phyloP scores from a whole-genome alignment of 2,329 filamentous ascomycete species.

The Tolypocladium sp. region DNA sequence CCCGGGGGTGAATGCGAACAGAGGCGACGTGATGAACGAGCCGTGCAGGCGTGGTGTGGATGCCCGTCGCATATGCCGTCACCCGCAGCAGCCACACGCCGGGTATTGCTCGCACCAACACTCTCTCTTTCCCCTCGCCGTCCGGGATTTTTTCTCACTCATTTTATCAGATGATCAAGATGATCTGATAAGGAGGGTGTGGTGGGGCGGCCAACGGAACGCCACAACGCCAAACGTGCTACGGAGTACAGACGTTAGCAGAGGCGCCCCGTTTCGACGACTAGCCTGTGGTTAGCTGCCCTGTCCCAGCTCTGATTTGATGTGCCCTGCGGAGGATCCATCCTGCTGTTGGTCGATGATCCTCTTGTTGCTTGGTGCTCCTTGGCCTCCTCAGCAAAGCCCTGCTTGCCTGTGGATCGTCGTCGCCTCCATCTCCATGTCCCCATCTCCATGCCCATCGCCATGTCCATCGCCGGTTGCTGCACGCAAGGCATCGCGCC shows the following conservation, averaged over 20 bases:
- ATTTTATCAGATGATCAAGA: constrained; percentile 3
- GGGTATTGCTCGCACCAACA: not conserved
- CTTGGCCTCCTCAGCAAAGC: not conserved
- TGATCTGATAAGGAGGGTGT: constrained; percentile 1
- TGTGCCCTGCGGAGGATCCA: not conserved
- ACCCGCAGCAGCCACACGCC: not conserved
- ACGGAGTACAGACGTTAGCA: not conserved
- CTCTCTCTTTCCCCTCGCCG: not conserved
- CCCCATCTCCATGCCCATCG: not conserved
- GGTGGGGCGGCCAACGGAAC: not conserved
- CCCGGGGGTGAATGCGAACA: too few relatives aligned
- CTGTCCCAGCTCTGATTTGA: not conserved
- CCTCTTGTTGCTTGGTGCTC: not conserved
- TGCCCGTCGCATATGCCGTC: not conserved
- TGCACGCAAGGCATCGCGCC: not conserved
- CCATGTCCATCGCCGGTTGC: not conserved
- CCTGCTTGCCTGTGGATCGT: not conserved
- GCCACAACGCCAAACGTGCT: constrained; percentile 1
- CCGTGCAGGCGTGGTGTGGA: not conserved
- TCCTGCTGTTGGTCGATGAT: not conserved
- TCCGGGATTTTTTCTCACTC: not conserved
- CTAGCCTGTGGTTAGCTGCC: not conserved
- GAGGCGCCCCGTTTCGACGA: not conserved
- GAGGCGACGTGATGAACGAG: too few relatives aligned
- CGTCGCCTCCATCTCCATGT: not conserved